These are phyloP conservation scores for Chamaenerion angustifolium DNA, from an alignment of 345 rosid species.

Conservation along the genomic window DNA sequence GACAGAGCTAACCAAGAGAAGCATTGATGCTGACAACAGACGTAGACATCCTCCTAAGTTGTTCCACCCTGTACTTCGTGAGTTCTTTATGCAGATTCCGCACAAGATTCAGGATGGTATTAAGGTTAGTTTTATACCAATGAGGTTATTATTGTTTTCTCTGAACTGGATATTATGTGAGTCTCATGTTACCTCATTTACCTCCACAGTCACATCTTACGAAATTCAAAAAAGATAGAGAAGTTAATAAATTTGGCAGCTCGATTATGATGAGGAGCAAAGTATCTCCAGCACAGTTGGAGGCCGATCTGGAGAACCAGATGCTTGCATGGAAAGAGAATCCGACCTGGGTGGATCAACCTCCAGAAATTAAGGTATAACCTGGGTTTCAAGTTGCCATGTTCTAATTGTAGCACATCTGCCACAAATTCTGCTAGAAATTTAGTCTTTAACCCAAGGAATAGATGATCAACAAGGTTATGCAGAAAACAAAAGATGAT, in stretches of 20 bases:
- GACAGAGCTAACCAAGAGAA: constrained; percentile 14
- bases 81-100: constrained; percentile 36
- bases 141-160: neutral
- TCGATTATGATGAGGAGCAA: constrained; percentile 24
- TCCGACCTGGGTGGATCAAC: constrained; percentile 49
- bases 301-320: constrained; percentile 48
- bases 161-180: neutral
- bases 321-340: constrained; percentile 66
- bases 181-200: neutral
- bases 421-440: no score
- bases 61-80: constrained; percentile 34
- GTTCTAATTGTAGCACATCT: no score
- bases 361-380: constrained; percentile 7
- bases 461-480: no score
- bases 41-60: constrained; percentile 20
- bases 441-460: no score
- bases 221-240: constrained; percentile 26
- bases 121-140: constrained; percentile 8
- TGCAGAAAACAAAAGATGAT: no score
- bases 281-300: constrained; percentile 20
- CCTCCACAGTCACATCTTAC: constrained; percentile 39
- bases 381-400: no score
- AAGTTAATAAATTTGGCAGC: constrained; percentile 13
- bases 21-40: constrained; percentile 14
- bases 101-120: constrained; percentile 31